phyloP scores from a whole-genome alignment of 305 asterid genomes.

The Fraxinus sp. region DNA sequence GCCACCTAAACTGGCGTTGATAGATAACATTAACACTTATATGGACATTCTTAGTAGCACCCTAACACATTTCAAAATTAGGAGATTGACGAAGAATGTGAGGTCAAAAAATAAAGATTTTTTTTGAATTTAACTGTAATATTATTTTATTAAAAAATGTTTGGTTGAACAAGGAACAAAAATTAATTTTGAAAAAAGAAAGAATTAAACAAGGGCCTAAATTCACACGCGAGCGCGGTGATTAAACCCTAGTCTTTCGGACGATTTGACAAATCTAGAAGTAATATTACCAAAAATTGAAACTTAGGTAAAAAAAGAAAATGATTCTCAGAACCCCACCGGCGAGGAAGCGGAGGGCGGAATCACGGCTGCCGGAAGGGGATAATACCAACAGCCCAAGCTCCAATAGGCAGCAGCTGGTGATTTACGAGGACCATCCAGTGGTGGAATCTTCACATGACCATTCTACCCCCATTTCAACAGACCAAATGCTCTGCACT shows the following conservation, averaged over 20 bases:
- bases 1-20: too few species aligned
- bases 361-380: slow-evolving; percentile 47
- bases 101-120: too few species aligned
- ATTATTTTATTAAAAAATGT: too few species aligned
- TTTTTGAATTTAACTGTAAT: too few species aligned
- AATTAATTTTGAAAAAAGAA: too few species aligned
- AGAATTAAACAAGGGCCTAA: not conserved
- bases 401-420: slow-evolving; percentile 46
- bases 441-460: slow-evolving; percentile 56
- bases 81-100: too few species aligned
- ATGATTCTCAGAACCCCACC: slow-evolving; percentile 91
- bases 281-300: not conserved
- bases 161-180: too few species aligned
- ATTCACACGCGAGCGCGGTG: not conserved
- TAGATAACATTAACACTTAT: too few species aligned
- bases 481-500: slow-evolving; percentile 91
- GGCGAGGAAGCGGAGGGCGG: slow-evolving; percentile 72
- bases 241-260: slow-evolving; percentile 5
- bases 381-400: slow-evolving; percentile 39
- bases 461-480: slow-evolving; percentile 42
- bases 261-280: not conserved
- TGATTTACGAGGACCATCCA: slow-evolving; percentile 72
- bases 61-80: not conserved
- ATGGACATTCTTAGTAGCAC: too few species aligned
- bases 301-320: not conserved